Base-by-base conservation (phyloP, 1,284 basidiomycete genomes). In the Lignosus rhinocerotis region DNA sequence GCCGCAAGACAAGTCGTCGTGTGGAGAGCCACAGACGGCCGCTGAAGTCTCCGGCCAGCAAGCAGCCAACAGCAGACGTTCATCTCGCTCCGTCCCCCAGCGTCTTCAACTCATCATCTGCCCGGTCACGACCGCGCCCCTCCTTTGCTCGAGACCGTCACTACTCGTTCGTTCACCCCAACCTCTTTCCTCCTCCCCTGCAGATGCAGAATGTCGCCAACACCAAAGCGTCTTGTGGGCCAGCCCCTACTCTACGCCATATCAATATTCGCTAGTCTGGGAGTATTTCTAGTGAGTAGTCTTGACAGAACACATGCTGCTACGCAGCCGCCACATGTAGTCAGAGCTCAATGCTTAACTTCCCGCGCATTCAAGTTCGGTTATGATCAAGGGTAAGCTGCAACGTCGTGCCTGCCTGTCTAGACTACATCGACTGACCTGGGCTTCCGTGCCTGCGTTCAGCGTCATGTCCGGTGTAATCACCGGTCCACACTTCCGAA, bases 401-500 rank as follows among this genome's bases (percentile, higher is more conserved):
- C 50, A 14, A 34, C 42, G 8, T 17, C 33, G 31, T 31, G 42
- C 36, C 46, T 32, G 33, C 31, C 46, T 17, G 41, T 52, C 32
- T 49, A 41, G 52, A 33, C 25, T 36, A 42, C 38, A 5, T 52
- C 34, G n/a, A 34, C 57, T 59, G 36, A 44, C 41, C 48, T 51
- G 47, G 25, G 38, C 43, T 33, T 33, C 47, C 32, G 32, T 33
- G 31, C 14, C 46, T 30, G 19, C 46, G n/a, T 25, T 11, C 66
- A 89, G 90, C 59, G 90, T 93, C 70, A 93, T 93, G 89, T 92
- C 88, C 64, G 94, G 94, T 33, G 88, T 97, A 68, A 96, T 98
- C 73, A 98, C 96, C 19, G 93, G 93, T 0, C 93, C 94, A 30
- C 86, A 95, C 73, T 97, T 98, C 76, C 86, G 84, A 67, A 82